These are phyloP conservation scores for Trichoderma sp. DNA, from an alignment of 2,329 filamentous ascomycete genomes.

Conservation along the genomic window DNA sequence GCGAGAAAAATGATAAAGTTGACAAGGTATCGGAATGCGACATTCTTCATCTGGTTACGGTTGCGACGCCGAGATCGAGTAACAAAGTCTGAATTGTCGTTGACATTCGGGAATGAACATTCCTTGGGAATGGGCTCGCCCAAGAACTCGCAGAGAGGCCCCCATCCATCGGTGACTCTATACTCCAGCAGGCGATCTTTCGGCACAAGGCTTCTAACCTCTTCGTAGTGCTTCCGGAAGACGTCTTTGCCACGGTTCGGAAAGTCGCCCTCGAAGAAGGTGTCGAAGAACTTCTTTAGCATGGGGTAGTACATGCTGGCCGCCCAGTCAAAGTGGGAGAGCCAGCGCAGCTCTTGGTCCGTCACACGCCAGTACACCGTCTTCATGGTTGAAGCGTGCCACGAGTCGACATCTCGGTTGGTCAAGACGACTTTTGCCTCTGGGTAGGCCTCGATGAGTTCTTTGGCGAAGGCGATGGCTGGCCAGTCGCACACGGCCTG, in stretches of 20 bases:
- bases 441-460: conserved; percentile 70
- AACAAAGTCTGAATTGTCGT: conserved; percentile 41
- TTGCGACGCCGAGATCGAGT: conserved; percentile 36
- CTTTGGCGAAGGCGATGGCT: conserved; percentile 63
- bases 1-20: conserved; percentile 24
- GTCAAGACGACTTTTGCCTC: conserved; percentile 72
- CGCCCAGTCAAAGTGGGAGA: conserved; percentile 56
- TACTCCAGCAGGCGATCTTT: conserved; percentile 32
- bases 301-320: conserved; percentile 69
- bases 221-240: conserved; percentile 33
- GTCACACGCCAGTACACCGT: conserved; percentile 68
- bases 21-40: conserved; percentile 31
- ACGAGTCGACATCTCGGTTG: conserved; percentile 65
- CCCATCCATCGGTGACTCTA: conserved; percentile 40
- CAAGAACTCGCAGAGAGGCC: conserved; percentile 39
- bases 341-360: conserved; percentile 54
- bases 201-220: conserved; percentile 21
- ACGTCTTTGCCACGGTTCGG: conserved; percentile 31
- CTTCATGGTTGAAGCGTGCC: conserved; percentile 57
- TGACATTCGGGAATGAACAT: conserved; percentile 32
- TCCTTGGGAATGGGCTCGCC: conserved; percentile 35
- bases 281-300: conserved; percentile 68
- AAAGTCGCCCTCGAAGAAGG: conserved; percentile 51
- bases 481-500: conserved; percentile 71
- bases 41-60: conserved; percentile 40